phyloP scores from a whole-genome alignment of 345 rosid species.

The Arabidopsis thaliana region DNA sequence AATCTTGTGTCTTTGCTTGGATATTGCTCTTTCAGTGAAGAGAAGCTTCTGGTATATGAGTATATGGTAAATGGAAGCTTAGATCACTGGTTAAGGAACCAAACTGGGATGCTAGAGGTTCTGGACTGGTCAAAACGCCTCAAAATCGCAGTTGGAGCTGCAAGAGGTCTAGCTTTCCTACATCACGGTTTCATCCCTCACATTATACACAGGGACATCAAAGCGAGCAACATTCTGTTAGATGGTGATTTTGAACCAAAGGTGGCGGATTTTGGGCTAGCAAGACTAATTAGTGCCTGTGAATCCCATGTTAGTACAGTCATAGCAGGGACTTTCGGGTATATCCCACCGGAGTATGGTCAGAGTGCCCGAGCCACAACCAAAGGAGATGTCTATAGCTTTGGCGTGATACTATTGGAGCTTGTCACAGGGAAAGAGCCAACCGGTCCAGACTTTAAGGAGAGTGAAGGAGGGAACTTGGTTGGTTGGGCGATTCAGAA shows the following conservation, averaged over 20 bases:
- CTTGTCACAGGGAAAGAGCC: slow-evolving; percentile 92
- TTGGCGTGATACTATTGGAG: slow-evolving; percentile 87
- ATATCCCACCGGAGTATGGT: slow-evolving; percentile 95
- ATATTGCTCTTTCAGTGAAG: slow-evolving; percentile 79
- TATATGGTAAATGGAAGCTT: slow-evolving; percentile 92
- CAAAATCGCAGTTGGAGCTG: slow-evolving; percentile 78
- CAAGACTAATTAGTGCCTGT: slow-evolving; percentile 87
- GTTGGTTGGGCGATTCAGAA: slow-evolving; percentile 85
- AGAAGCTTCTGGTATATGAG: slow-evolving; percentile 89
- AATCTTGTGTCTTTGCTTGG: slow-evolving; percentile 88
- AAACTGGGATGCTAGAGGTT: slow-evolving; percentile 63
- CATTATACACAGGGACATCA: slow-evolving; percentile 89
- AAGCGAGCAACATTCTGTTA: slow-evolving; percentile 86
- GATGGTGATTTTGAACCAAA: slow-evolving; percentile 78
- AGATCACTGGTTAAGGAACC: slow-evolving; percentile 81
- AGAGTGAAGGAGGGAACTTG: slow-evolving; percentile 89
- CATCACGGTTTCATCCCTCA: slow-evolving; percentile 91
- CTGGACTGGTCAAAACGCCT: slow-evolving; percentile 83
- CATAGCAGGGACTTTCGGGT: slow-evolving; percentile 83
- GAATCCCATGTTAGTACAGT: slow-evolving; percentile 93
- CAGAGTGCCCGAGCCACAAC: slow-evolving; percentile 82
- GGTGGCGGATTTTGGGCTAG: slow-evolving; percentile 91
- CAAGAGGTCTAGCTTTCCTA: slow-evolving; percentile 80
- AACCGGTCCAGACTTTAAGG: slow-evolving; percentile 91
- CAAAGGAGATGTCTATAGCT: slow-evolving; percentile 90